Evolutionary conservation across 768 basidiomycete species (phyloP).

Genomic region (Hygrocybe punicea): DNA sequence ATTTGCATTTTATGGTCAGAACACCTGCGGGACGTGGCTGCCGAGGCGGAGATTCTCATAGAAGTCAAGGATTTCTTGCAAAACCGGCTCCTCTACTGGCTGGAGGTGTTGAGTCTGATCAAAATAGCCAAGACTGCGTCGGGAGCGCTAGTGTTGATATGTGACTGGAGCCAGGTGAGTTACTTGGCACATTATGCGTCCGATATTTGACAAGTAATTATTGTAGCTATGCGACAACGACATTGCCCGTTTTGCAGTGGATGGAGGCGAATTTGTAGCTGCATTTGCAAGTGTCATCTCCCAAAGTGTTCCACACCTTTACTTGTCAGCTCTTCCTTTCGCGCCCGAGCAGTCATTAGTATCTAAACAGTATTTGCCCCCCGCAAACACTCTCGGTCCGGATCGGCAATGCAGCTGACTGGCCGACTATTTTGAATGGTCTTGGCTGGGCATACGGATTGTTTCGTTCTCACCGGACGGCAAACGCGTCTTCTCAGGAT

Average conservation of each 20-base stretch:
- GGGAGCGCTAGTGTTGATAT: background rate
- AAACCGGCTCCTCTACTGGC: constrained; percentile 34
- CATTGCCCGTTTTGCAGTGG: background rate
- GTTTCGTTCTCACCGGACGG: constrained; percentile 25
- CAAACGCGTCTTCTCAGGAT: constrained; percentile 22
- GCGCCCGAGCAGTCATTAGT: constrained; percentile 26
- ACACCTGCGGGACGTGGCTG: constrained; percentile 19
- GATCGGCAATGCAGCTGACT: background rate
- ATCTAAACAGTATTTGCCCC: constrained; percentile 5
- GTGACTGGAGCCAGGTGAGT: background rate
- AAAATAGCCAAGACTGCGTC: constrained; percentile 7
- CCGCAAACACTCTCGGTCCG: background rate
- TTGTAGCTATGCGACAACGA: background rate
- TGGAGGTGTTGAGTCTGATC: constrained; percentile 34
- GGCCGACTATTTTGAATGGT: constrained; percentile 1
- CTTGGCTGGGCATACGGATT: background rate
- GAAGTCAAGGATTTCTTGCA: constrained; percentile 20
- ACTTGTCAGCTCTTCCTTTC: constrained; percentile 39
- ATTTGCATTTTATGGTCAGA: constrained; percentile 39
- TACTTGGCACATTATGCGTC: background rate
- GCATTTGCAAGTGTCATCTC: constrained; percentile 19
- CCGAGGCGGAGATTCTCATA: constrained; percentile 1
- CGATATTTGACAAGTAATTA: background rate
- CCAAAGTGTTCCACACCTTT: constrained; percentile 31
- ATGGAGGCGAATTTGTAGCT: constrained; percentile 23